phyloP scores from a whole-genome alignment of 371 early-diverging fungal genomes.

The Coemansia sp. region DNA sequence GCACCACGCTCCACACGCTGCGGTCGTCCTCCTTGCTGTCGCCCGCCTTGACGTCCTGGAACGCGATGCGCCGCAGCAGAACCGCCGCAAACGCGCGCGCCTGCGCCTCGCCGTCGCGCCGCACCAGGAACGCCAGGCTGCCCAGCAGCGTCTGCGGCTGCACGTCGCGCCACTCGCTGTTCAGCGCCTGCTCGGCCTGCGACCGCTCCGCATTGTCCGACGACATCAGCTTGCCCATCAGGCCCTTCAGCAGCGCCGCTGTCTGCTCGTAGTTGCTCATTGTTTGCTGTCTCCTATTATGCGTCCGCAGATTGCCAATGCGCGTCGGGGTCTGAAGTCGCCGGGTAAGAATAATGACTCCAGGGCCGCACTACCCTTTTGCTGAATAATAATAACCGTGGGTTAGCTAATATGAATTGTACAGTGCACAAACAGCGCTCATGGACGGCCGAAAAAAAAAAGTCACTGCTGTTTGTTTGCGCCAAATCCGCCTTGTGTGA shows the following conservation, averaged over 20 bases:
- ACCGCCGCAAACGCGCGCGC: slow-evolving; percentile 86
- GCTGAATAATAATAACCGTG: background rate
- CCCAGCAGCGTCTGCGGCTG: slow-evolving; percentile 58
- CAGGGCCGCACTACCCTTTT: no score
- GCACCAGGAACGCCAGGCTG: slow-evolving; percentile 55
- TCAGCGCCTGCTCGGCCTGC: slow-evolving; percentile 58
- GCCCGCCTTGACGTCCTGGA: slow-evolving; percentile 59
- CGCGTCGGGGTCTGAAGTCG: no score
- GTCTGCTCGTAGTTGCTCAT: slow-evolving; percentile 44
- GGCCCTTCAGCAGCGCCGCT: slow-evolving; percentile 45
- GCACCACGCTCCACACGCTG: slow-evolving; percentile 71
- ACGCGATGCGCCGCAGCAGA: slow-evolving; percentile 83
- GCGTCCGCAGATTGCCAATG: background rate
- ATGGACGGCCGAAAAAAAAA: background rate
- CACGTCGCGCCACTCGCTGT: slow-evolving; percentile 55
- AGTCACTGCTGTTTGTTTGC: background rate
- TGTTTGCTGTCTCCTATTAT: background rate
- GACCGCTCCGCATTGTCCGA: slow-evolving; percentile 58
- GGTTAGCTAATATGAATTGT: background rate
- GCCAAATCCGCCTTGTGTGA: background rate
- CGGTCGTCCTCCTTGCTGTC: slow-evolving; percentile 52
- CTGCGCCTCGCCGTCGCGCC: slow-evolving; percentile 54
- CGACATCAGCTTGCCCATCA: slow-evolving; percentile 55
- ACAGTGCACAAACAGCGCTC: background rate
- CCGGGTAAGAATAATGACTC: no score